Base-by-base conservation (phyloP, 495 filamentous ascomycete genomes). In the Penicillium pancosmium region DNA sequence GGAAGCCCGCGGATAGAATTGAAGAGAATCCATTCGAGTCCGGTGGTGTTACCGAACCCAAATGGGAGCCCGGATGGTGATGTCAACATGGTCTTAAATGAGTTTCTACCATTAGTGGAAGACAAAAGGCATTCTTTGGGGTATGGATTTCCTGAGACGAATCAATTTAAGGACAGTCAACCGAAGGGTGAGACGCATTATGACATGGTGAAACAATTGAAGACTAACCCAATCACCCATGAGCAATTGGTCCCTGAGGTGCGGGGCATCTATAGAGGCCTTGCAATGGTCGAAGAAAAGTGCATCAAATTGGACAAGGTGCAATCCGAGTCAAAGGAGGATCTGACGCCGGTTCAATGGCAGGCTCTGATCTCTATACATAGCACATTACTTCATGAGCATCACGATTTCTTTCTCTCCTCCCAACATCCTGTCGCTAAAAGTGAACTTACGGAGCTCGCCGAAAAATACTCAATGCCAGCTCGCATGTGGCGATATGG, bases 401-500 rank as follows among this genome's bases (percentile, higher is more conserved):
- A 92, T 57, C 88, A 93, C 60, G 90, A 92, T 58, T 93, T 93
- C 63, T 88, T 94, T 53, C 70, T 93, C 1, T 90, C 89, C 0
- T 87, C 85, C 1, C 89, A 93, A 58, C 89, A 93, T 61, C 89
- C 89, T 0, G 83, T 82, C 0, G 88, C 89, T 0, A 85, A 76
- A 48, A 76, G 76, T 1, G 81, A 82, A 3, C 58, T 93, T 2
- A 81, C 53, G 69, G 27, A 77, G 6, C 62, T 92, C 2, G 84
- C 90, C 0, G 76, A 82, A 5, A 89, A 89, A 56, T 91, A 92
- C 57, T 82, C 82, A 2, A 92, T 95, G 89, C 90, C 91, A 0
- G 88, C 87, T 4, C 74, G 91, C 3, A 91, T 96, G 86, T 96
- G 91, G 91, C 80, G 87, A 13, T 86, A 93, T 66, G 91, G 87